Conservation (phyloP, 768 basidiomycete species). For the Rhodotorula sphaerocarpa region DNA sequence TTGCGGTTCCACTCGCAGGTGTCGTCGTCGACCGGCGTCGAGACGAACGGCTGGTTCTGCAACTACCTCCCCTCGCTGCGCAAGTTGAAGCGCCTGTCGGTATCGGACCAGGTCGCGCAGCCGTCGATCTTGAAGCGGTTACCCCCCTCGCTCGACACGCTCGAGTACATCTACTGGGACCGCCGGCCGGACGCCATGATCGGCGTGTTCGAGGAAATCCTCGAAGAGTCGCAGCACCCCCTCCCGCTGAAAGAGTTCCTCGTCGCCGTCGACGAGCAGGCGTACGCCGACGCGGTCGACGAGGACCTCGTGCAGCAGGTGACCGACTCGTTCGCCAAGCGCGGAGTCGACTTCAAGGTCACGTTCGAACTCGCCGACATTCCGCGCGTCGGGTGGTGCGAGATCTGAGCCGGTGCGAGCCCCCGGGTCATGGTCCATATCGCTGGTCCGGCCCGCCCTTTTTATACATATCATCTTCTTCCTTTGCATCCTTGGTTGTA, state of each 20-base stretch:
- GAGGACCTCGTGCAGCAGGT: background rate
- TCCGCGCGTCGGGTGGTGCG: background rate
- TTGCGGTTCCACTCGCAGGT: constrained; percentile 70
- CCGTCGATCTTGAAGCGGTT: background rate
- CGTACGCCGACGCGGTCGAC: background rate
- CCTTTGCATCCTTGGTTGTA: too few species aligned
- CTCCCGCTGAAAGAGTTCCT: background rate
- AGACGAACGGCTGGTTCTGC: constrained; percentile 54
- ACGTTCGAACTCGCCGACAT: background rate
- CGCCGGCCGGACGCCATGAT: background rate
- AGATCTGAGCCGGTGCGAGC: background rate
- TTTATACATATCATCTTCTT: too few species aligned
- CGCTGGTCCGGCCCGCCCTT: too few species aligned
- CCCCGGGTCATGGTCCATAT: too few species aligned
- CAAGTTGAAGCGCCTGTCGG: background rate
- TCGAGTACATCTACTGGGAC: background rate
- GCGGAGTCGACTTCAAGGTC: background rate
- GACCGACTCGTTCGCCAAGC: background rate
- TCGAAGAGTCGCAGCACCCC: background rate
- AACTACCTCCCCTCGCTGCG: background rate
- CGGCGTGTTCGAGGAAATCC: background rate
- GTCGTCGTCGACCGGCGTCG: constrained; percentile 80
- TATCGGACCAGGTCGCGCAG: constrained; percentile 2
- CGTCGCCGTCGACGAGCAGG: background rate
- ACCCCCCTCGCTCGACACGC: background rate